Evolutionary conservation across 2,329 filamentous ascomycete genomes (phyloP), one percentile per base, ranked within the genome.

Genomic region (Clarireedia sp.): DNA sequence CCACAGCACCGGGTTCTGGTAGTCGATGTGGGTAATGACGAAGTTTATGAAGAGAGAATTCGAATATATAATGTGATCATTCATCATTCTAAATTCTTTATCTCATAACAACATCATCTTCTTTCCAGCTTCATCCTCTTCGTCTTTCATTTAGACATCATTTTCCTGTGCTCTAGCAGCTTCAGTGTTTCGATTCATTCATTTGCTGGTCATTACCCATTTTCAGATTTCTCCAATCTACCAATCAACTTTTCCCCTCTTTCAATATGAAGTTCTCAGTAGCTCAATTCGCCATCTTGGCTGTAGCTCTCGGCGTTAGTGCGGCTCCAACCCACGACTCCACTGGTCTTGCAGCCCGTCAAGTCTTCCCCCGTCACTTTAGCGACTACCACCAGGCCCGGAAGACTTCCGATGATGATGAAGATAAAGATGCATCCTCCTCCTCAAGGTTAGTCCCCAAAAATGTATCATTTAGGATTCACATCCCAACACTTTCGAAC

Each of bases 221-320:
- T 17, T 33, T 48, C 5, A 29, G 29, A 17, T n/a, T 47, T 33
- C 36, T 21, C 17, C 5, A 45, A 37, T 10, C 19, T 29, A 8
- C 8, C 16, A 23, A 10, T 19, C n/a, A 41, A 26, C n/a, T 26
- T 24, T 9, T 23, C 24, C 4, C 5, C n/a, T n/a, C 44, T 46
- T 21, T 24, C 41, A 47, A 37, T 16, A 54, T 54, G 51, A 26
- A 54, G 47, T 54, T 54, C 23, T 41, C 43, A 9, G 24, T 48
- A 37, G 36, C 43, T 53, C 43, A 40, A 19, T 7, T 46, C 16
- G 43, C 43, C 24, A 7, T 46, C 21, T 23, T 48, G n/a, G 33
- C 44, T 36, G 21, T 48, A 8, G 23, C 44, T 21, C 9, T 48
- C 7, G 12, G 33, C n/a, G 14, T 54, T 33, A 41, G 33, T 41